Percentiles rank a stretch among this genome's conserved stretches.
Evolutionary conservation across 139 green algal genomes (phyloP).

Genomic region (Chlorella sorokiniana): DNA sequence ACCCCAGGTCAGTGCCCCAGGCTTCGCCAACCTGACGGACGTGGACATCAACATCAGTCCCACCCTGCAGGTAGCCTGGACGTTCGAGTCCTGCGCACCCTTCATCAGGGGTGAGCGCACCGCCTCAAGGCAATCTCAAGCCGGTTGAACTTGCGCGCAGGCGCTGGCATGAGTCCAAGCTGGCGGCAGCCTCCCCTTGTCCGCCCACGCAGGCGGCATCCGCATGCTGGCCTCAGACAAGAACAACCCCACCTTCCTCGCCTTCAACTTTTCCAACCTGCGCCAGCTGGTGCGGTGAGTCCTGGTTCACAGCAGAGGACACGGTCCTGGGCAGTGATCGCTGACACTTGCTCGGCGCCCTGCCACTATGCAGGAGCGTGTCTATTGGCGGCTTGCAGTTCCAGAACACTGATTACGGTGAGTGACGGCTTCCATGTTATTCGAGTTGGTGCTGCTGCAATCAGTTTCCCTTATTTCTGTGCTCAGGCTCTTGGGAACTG

Average conservation of each 20-base stretch:
- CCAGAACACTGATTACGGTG: conserved; percentile 13
- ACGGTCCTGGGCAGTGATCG: neutral
- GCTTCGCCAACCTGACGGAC: conserved; percentile 16
- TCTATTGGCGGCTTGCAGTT: neutral
- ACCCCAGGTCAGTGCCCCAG: neutral
- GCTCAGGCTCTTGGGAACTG: conserved; percentile 5
- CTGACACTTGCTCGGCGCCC: neutral
- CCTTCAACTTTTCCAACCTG: conserved; percentile 25
- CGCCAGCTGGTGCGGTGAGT: conserved; percentile 1
- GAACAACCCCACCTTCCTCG: conserved; percentile 7
- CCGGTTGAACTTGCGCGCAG: neutral
- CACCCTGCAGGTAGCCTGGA: conserved; percentile 23
- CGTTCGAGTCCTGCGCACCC: conserved; percentile 8
- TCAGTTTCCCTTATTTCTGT: neutral
- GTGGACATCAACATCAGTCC: conserved; percentile 31
- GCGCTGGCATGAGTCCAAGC: neutral
- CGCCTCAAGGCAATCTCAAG: neutral
- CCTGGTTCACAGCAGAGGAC: neutral
- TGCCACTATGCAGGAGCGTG: neutral
- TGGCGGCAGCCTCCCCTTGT: neutral
- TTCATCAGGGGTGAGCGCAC: conserved; percentile 35
- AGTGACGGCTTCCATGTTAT: neutral
- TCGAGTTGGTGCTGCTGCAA: neutral
- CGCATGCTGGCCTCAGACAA: conserved; percentile 5
- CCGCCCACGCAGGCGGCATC: conserved; percentile 28